Conservation (phyloP, 768 basidiomycete species). For the Lentinus tigrinus region DNA sequence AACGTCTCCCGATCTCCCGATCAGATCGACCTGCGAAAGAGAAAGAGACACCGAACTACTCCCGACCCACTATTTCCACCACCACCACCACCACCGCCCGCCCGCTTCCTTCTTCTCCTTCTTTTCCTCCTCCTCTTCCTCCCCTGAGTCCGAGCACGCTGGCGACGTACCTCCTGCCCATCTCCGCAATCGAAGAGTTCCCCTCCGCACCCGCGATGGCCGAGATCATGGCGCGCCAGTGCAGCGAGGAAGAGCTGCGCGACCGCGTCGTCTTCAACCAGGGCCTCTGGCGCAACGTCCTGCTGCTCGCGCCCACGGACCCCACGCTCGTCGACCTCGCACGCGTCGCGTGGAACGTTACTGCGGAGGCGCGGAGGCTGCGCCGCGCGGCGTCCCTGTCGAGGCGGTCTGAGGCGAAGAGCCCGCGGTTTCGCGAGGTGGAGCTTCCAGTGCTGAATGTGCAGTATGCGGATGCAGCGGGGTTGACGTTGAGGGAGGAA, state of each 20-base stretch:
- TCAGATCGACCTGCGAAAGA: conserved; percentile 34
- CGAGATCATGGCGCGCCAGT: conserved; percentile 41
- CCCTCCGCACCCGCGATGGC: conserved; percentile 62
- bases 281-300: conserved; percentile 67
- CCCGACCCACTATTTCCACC: not conserved
- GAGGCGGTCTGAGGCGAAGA: no score
- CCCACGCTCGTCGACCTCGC: conserved; percentile 45
- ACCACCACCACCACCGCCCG: no score
- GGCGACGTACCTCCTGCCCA: conserved; percentile 53
- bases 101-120: no score
- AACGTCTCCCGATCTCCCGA: conserved; percentile 44
- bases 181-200: conserved; percentile 52
- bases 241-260: conserved; percentile 37
- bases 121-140: not conserved
- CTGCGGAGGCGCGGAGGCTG: conserved; percentile 56
- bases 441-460: not conserved
- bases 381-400: no score
- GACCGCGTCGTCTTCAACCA: conserved; percentile 42
- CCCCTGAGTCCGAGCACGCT: conserved; percentile 26
- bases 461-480: not conserved
- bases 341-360: conserved; percentile 70
- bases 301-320: conserved; percentile 52
- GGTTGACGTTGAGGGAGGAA: not conserved
- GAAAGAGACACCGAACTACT: not conserved
- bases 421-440: not conserved